Percentiles rank a stretch among this genome's conserved stretches.
These are phyloP conservation scores for Fusarium bulbicola DNA, from an alignment of 2,329 filamentous ascomycete species.

Conservation along the genomic window DNA sequence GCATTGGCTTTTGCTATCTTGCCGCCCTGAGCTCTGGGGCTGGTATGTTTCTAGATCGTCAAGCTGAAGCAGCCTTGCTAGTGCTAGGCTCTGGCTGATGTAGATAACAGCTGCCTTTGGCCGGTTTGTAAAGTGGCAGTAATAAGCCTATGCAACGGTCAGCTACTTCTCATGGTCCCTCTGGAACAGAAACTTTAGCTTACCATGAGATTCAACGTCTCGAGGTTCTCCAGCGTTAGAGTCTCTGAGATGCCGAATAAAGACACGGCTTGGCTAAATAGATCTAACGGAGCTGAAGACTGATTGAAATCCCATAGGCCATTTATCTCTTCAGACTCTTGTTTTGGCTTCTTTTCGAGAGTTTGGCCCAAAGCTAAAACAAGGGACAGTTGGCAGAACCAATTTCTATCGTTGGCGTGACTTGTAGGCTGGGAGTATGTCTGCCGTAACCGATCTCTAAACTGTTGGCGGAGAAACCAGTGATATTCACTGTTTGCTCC, in stretches of 20 bases:
- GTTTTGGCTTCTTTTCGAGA: background rate
- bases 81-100: background rate
- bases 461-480: background rate
- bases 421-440: background rate
- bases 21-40: accelerated
- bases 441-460: background rate
- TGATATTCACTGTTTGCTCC: background rate
- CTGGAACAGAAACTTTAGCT: background rate
- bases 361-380: background rate
- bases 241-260: background rate
- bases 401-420: background rate
- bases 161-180: background rate
- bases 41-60: background rate
- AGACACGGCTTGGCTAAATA: background rate
- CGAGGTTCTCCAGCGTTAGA: background rate
- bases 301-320: too few species aligned
- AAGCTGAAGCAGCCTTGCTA: background rate
- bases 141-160: background rate
- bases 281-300: background rate
- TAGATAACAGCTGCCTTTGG: background rate
- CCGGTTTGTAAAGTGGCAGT: background rate
- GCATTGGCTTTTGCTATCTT: accelerated
- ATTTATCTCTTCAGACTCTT: background rate
- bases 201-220: background rate
- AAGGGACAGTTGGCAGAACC: background rate